These are phyloP conservation scores for Pestalotiopsis sp. DNA, from an alignment of 2,329 filamentous ascomycete genomes.

Conservation along the genomic window DNA sequence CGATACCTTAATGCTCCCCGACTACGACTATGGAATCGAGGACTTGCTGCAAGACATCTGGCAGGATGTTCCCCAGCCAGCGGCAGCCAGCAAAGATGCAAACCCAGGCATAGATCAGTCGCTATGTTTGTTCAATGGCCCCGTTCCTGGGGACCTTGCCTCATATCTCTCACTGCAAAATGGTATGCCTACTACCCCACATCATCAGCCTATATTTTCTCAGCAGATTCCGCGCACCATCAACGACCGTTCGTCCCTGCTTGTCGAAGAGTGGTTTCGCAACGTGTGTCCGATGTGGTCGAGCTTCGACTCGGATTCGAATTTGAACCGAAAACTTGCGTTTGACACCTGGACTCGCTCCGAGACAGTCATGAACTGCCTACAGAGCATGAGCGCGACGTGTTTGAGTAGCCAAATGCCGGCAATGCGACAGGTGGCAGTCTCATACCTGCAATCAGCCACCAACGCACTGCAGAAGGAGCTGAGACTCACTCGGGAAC, in stretches of 20 bases:
- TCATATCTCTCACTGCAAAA: neutral
- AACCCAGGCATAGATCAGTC: constrained; percentile 1
- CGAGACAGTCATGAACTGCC: constrained; percentile 37
- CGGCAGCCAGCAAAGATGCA: neutral
- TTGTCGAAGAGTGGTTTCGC: constrained; percentile 42
- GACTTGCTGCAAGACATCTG: constrained; percentile 19
- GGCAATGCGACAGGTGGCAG: constrained; percentile 36
- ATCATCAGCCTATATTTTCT: constrained; percentile 15
- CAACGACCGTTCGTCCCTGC: constrained; percentile 32
- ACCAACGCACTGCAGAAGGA: constrained; percentile 37
- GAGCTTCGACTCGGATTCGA: constrained; percentile 40
- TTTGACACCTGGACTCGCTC: constrained; percentile 39
- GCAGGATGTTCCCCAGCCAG: constrained; percentile 10
- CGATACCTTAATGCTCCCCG: constrained; percentile 15
- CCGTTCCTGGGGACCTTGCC: neutral
- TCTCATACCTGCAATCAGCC: constrained; percentile 36
- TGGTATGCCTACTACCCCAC: constrained; percentile 10
- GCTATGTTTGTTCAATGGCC: neutral
- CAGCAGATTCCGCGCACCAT: constrained; percentile 19
- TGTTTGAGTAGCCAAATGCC: constrained; percentile 37
- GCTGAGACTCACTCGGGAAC: constrained; percentile 26
- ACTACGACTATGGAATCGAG: constrained; percentile 17
- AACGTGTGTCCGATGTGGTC: constrained; percentile 44
- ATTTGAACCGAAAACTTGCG: constrained; percentile 41
- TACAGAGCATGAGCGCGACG: constrained; percentile 44